Conservation (phyloP, 2,329 filamentous ascomycete genomes). For the Septoria petroselini region DNA sequence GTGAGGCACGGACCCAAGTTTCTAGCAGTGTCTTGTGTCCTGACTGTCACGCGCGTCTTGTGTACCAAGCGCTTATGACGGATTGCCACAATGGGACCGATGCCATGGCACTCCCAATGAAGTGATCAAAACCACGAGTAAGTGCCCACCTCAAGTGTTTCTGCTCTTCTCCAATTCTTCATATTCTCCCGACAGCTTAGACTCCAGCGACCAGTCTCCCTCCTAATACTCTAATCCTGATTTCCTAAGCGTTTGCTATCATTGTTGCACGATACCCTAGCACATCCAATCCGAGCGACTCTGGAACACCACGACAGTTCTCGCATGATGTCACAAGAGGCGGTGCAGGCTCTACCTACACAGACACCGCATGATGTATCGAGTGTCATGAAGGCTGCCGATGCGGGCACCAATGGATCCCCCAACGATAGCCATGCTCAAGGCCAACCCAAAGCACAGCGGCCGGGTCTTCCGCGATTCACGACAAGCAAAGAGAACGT, state of each 20-base stretch:
- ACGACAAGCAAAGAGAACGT: conserved; percentile 38
- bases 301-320: too few species aligned
- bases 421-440: conserved; percentile 8
- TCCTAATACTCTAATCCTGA: neutral
- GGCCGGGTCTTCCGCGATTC: conserved; percentile 34
- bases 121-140: neutral
- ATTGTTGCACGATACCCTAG: too few species aligned
- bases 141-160: neutral
- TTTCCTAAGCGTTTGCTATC: neutral
- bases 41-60: conserved; percentile 22
- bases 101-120: conserved; percentile 4
- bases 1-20: conserved; percentile 18
- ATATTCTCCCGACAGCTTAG: neutral
- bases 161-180: neutral
- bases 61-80: conserved; percentile 19
- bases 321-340: conserved; percentile 5
- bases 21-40: conserved; percentile 18
- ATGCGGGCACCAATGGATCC: conserved; percentile 13
- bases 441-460: conserved; percentile 15
- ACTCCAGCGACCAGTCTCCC: neutral
- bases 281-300: too few species aligned
- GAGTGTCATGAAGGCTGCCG: conserved; percentile 18
- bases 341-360: conserved; percentile 11
- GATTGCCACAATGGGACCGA: conserved; percentile 19
- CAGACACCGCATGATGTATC: neutral